These are phyloP conservation scores for Alternaria incomplexa DNA, from an alignment of 2,329 filamentous ascomycete species.

Conservation along the genomic window DNA sequence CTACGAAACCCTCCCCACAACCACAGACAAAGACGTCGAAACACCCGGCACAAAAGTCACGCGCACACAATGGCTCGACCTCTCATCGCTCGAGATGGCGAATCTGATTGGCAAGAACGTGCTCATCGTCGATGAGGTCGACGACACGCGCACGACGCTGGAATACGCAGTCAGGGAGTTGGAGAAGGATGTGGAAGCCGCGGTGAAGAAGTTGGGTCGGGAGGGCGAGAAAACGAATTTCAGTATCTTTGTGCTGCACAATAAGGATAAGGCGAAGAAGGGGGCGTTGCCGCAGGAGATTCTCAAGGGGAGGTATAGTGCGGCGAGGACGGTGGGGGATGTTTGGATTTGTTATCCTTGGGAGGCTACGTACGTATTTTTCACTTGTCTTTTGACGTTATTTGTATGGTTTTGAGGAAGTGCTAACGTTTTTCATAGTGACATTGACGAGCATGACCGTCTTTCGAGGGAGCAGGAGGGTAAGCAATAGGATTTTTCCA, in stretches of 20 bases:
- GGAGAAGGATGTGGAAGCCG: conserved; percentile 89
- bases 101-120: conserved; percentile 91
- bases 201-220: conserved; percentile 74
- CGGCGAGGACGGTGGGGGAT: conserved; percentile 87
- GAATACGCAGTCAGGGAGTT: conserved; percentile 93
- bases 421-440: too few relatives aligned
- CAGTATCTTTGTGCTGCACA: conserved; percentile 95
- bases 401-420: too few relatives aligned
- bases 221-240: conserved; percentile 81
- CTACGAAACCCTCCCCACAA: conserved; percentile 78
- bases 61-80: conserved; percentile 96
- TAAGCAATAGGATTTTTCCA: conserved; percentile 9
- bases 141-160: conserved; percentile 91
- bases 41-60: conserved; percentile 90
- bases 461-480: conserved; percentile 60
- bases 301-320: conserved; percentile 77
- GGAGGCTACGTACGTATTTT: conserved; percentile 92
- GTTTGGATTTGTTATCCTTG: conserved; percentile 99
- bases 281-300: conserved; percentile 80
- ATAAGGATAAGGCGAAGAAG: conserved; percentile 98
- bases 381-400: too few relatives aligned
- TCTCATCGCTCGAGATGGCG: conserved; percentile 83
- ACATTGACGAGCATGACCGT: conserved; percentile 91
- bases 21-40: conserved; percentile 70
- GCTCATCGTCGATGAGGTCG: conserved; percentile 92